A percentile compares a stretch with the other conserved stretches of the same genome.
Conservation (phyloP, 306 rosid species). For the barrel medic (Medicago truncatula) region MtrunA17r5.0-ANR NC_053045.1:42235501-42236000, state of each 20-base stretch:
- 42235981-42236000: too few relatives aligned
- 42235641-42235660: slow-evolving; percentile 65
- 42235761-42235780: slow-evolving; percentile 31
- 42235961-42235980: too few relatives aligned
- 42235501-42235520: slow-evolving; percentile 58
- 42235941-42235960: too few relatives aligned
- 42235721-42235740: slow-evolving; percentile 39
- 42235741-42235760: slow-evolving; percentile 31
- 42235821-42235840: too few relatives aligned
- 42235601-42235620: slow-evolving; percentile 66
- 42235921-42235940: too few relatives aligned
- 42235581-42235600: slow-evolving; percentile 43
- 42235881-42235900: too few relatives aligned
- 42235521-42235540: slow-evolving; percentile 46
- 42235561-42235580: slow-evolving; percentile 76
- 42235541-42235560: slow-evolving; percentile 53
- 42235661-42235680: slow-evolving; percentile 68
- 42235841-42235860: too few relatives aligned
- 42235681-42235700: slow-evolving; percentile 71
- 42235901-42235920: too few relatives aligned
- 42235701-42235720: slow-evolving; percentile 41
- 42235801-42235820: slow-evolving; percentile 42
- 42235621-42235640: slow-evolving; percentile 81
- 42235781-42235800: slow-evolving; percentile 72
- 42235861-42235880: too few relatives aligned